Evolutionary conservation across 2,329 filamentous ascomycete species (phyloP).

Genomic region (Hypoxylon sp.): DNA sequence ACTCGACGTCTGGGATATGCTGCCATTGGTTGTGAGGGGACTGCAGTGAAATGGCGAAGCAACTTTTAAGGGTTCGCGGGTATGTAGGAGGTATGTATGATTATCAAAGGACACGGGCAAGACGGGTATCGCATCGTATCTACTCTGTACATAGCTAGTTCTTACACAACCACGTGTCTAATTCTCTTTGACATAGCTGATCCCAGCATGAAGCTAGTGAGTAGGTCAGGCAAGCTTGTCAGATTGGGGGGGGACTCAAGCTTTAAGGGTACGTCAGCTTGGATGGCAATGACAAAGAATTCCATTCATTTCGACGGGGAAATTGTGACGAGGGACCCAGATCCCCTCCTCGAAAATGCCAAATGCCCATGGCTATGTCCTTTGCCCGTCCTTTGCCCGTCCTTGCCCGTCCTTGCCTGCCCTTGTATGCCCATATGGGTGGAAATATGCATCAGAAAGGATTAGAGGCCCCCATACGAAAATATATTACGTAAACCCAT

Average conservation of each 20-base stretch:
- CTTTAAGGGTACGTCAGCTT: conserved; percentile 7
- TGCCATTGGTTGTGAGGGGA: conserved; percentile 1
- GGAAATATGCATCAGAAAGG: conserved; percentile 8
- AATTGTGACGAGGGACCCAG: conserved; percentile 1
- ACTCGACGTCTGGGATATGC: conserved; percentile 18
- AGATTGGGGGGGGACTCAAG: neutral
- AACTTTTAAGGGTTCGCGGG: too few relatives aligned
- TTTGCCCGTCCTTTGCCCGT: too few relatives aligned
- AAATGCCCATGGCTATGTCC: too few relatives aligned
- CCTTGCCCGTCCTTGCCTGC: too few relatives aligned
- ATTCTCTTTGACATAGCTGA: neutral
- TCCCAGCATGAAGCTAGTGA: neutral
- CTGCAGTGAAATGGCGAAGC: too few relatives aligned
- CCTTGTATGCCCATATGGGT: conserved; percentile 1
- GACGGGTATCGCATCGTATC: too few relatives aligned
- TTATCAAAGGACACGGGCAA: neutral
- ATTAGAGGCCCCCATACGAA: neutral
- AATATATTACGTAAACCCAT: conserved; percentile 13
- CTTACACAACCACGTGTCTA: neutral
- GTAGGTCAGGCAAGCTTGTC: neutral
- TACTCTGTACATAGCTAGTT: too few relatives aligned
- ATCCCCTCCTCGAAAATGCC: neutral
- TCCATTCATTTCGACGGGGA: conserved; percentile 31
- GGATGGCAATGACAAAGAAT: conserved; percentile 25
- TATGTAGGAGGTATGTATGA: neutral